A percentile compares a stretch with the other conserved stretches of the same genome.
These are phyloP conservation scores for Blastobotrys ciferrii DNA, from an alignment of 1,139 yeast genomes.

Conservation along the genomic window DNA sequence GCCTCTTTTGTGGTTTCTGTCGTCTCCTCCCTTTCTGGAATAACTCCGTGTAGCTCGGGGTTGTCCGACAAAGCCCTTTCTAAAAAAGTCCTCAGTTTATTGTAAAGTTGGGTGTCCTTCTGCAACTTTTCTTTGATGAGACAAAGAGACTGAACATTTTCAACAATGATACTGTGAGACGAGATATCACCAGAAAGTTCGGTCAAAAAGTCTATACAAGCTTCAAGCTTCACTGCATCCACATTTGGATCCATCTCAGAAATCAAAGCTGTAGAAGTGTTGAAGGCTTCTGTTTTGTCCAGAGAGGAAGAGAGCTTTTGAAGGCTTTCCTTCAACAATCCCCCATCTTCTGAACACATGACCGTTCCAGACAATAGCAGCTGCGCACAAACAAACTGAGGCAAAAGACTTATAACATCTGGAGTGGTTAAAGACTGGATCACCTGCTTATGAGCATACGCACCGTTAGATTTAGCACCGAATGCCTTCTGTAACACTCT, in stretches of 20 bases:
- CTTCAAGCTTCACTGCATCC: slow-evolving; percentile 1
- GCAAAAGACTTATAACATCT: slow-evolving; percentile 22
- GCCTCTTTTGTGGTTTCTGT: too few relatives aligned
- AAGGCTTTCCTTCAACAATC: slow-evolving; percentile 12
- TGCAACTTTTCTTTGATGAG: not conserved
- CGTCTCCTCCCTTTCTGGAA: not conserved
- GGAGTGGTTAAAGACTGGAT: slow-evolving; percentile 18
- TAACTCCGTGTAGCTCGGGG: not conserved
- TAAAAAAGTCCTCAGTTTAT: not conserved
- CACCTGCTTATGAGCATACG: slow-evolving; percentile 14
- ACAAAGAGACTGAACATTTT: slow-evolving; percentile 1
- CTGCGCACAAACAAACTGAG: slow-evolving; percentile 26
- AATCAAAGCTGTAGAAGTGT: not conserved
- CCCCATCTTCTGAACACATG: slow-evolving; percentile 14
- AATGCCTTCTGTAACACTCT: slow-evolving; percentile 23
- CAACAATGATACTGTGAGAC: slow-evolving; percentile 1
- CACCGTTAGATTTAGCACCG: slow-evolving; percentile 13
- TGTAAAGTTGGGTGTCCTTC: slow-evolving; percentile 1
- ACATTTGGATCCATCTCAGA: slow-evolving; percentile 1
- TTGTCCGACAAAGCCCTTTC: not conserved
- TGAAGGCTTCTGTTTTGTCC: slow-evolving; percentile 17
- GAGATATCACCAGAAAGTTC: not conserved
- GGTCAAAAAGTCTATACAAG: slow-evolving; percentile 2
- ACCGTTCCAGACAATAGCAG: slow-evolving; percentile 21
- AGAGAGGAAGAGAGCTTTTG: slow-evolving; percentile 9